Evolutionary conservation across 2,329 filamentous ascomycete genomes (phyloP), one percentile per base, ranked within the genome.

Genomic region (Mariannaea sp.): DNA sequence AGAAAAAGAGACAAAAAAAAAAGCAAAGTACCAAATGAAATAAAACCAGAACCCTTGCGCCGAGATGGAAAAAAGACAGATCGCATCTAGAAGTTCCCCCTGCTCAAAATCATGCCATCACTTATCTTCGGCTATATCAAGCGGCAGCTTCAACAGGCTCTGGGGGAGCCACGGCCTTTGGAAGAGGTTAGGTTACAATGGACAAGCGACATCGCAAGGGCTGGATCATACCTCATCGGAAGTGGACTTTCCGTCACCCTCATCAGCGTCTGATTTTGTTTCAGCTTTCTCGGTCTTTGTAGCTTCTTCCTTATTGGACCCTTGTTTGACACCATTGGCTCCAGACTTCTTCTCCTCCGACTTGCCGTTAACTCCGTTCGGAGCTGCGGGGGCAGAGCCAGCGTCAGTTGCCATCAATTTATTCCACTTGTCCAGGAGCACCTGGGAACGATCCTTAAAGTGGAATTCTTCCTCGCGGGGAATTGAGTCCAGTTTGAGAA

Each of bases 371-470:
- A 80, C 74, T 16, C 77, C 77, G 56, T 81, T 80, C 7, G 76
- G 68, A 8, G 77, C 58, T 26, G 71, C 58, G 12, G 71, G 61
- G 13, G 71, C 68, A 9, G 75, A 68, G 8, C 71, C 72, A 24
- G 75, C 73, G 40, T 88, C 87, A 13, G 75, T 77, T 27, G 83
- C 83, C n/a, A 97, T 80, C 29, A 91, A 81, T 71, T 89, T 88
- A 71, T 89, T 95, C 94, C 94, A 99, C 72, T 88, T 89, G 60
- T 87, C 85, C n/a, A 97, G 78, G 41, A 99, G 80, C 5, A 82
- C 79, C 60, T 89, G 82, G 29, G 91, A 92, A 45, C 94, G 88
- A 60, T 86, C 79, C 77, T 94, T 95, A 83, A 99, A 97, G 49
- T 89, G 77, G 72, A 88, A 95, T 61, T 96, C 89, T 29, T 92